phyloP scores from a whole-genome alignment of 805 yeast species.

The Kodamaea kaohsiungensis region DNA sequence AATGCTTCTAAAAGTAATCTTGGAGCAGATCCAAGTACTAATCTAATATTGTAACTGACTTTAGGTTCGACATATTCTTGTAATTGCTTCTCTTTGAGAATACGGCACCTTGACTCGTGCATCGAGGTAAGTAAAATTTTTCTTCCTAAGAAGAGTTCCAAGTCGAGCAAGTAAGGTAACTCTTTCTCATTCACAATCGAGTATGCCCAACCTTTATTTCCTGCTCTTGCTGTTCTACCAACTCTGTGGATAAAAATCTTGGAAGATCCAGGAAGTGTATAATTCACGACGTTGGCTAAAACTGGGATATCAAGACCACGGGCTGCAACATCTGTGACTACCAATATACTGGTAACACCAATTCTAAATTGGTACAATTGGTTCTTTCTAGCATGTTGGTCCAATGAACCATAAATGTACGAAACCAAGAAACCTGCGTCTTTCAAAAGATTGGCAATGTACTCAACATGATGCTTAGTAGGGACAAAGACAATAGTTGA shows the following conservation, averaged over 20 bases:
- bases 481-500: constrained; percentile 96
- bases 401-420: constrained; percentile 90
- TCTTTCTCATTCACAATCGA: constrained; percentile 84
- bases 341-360: constrained; percentile 82
- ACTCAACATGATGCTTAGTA: constrained; percentile 97
- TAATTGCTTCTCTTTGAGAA: constrained; percentile 47
- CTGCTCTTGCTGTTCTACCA: constrained; percentile 99
- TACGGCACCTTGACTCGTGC: constrained; percentile 61
- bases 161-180: constrained; percentile 84
- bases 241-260: constrained; percentile 96
- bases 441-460: constrained; percentile 66
- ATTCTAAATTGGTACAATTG: constrained; percentile 83
- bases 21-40: constrained; percentile 84
- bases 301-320: constrained; percentile 99
- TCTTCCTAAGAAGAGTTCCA: constrained; percentile 86
- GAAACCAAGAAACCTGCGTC: constrained; percentile 85
- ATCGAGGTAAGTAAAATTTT: constrained; percentile 70
- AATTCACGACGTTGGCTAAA: constrained; percentile 91
- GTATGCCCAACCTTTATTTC: constrained; percentile 97
- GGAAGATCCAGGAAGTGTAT: constrained; percentile 85
- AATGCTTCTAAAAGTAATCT: constrained; percentile 66
- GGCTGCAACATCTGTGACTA: constrained; percentile 98
- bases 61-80: constrained; percentile 50
- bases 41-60: constrained; percentile 67
- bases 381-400: constrained; percentile 90